Base-by-base conservation (phyloP, 208 protist species). In the Crithidia bombi region DNA sequence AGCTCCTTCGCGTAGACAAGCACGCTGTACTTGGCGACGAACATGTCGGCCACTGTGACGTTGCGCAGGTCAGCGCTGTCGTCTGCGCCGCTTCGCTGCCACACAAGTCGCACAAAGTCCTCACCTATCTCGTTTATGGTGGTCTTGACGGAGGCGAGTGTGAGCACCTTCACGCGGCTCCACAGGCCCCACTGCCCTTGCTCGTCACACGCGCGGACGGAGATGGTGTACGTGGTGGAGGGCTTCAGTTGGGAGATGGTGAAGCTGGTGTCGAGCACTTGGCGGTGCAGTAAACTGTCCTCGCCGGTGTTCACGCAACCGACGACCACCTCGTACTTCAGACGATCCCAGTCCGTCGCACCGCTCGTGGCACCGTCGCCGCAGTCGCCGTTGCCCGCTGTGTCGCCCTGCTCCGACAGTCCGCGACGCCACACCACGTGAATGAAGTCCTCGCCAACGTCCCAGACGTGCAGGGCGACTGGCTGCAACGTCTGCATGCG, bases 281-380 rank as follows among this genome's bases (percentile, higher is more conserved):
- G 82, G 19, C 75, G 72, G 49, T 94, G 88, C 32, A 96, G 69
- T 39, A 97, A 66, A 12, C 59, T 46, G 64, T 95, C 84, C 56
- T 97, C 86, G n/a, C 85, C 82, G 25, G 83, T 94, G 65, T 92
- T 79, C 23, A 91, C 46, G 70, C 83, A 95, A 38, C 85, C 88
- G 28, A 97, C 85, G 19, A 95, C 81, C 23, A 97, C 74, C 58
- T 97, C 93, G 81, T 96, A 97, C 81, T 94, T 96, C 23, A 96
- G 73, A 52, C 80, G 79, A 28, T 78, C 71, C 83, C 88, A 91
- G 51, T 52, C 39, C 12, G 38, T 14, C 38, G 10, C 38, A 43
- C 14, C 38, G 38, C 46, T 51, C 3, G 6, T 51, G 46, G 21
- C 3, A 23, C 10, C 43, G 43, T 47, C 49, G 44, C 54, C 46